Evolutionary conservation across 176 grass and related monocot genomes (phyloP), one percentile per base, ranked within the genome.

Genomic region (Zizania latifolia): DNA sequence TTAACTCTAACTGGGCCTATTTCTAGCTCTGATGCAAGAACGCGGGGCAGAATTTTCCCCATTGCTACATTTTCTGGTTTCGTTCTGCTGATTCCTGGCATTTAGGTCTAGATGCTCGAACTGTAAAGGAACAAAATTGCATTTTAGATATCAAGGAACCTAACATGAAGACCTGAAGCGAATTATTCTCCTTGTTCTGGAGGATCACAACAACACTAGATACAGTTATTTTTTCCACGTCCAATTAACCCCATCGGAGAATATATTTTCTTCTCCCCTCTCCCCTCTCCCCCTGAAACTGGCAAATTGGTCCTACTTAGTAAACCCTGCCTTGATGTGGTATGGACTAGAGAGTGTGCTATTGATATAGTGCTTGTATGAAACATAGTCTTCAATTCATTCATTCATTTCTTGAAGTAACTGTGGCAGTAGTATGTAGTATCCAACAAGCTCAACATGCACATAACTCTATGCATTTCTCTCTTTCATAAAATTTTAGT

Each of bases 191-290:
- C 15, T 23, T n/a, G n/a, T n/a, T 29, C 28, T 45, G 39, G 44
- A 76, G 56, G 37, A 6, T 76, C 1, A 22, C 16, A 21, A 3
- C 22, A 21, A 34, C 7, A 8, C 73, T 62, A 30, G 3, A 46
- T 46, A 62, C 28, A 33, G 15, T 45, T 29, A n/a, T n/a, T 7
- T 65, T 9, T 65, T 33, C 4, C 0, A 30, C 39, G 16, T 76
- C 38, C 10, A n/a, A 31, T 36, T 27, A 13, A 67, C 7, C n/a
- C n/a, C 44, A 62, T 11, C 43, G 10, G 43, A 62, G 13, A 21
- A n/a, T 56, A 27, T 67, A 72, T 66, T 65, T 54, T 65, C 22
- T 73, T 79, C 27, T 29, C n/a, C n/a, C n/a, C n/a, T n/a, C n/a
- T n/a, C n/a, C n/a, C n/a, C n/a, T n/a, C n/a, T n/a, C 0, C 21